Conservation (phyloP, 805 yeast species). For the Metschnikowia vanudenii region DNA sequence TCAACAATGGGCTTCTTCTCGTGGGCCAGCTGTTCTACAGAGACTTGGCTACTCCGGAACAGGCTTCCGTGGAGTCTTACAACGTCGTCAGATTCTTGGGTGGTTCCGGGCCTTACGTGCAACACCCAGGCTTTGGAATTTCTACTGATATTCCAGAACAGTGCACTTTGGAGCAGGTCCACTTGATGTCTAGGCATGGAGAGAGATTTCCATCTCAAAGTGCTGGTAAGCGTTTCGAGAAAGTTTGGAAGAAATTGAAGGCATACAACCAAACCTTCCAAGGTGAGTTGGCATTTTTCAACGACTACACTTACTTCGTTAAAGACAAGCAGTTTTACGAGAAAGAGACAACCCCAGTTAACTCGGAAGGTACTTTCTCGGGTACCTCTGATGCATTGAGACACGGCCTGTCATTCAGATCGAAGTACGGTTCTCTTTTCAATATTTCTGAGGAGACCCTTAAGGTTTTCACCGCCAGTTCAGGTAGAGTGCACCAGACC, state of each 20-base stretch:
- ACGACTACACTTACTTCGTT: constrained; percentile 53
- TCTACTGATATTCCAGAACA: constrained; percentile 45
- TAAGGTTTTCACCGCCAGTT: constrained; percentile 56
- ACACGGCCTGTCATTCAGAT: constrained; percentile 50
- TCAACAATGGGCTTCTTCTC: constrained; percentile 31
- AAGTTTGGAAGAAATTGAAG: constrained; percentile 26
- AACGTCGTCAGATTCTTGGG: constrained; percentile 51
- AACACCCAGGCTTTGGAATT: constrained; percentile 53
- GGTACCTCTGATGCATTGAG: constrained; percentile 51
- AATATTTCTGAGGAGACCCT: constrained; percentile 29
- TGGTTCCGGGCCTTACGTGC: constrained; percentile 56
- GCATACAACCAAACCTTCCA: constrained; percentile 28
- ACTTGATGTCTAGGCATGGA: constrained; percentile 73
- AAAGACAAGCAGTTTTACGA: constrained; percentile 39
- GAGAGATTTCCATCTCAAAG: constrained; percentile 57
- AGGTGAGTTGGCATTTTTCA: constrained; percentile 54
- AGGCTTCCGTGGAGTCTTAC: constrained; percentile 42
- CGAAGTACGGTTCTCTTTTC: constrained; percentile 49
- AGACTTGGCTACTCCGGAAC: constrained; percentile 40
- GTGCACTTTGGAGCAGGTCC: constrained; percentile 64
- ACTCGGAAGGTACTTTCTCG: constrained; percentile 44
- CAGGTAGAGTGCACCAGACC: constrained; percentile 54
- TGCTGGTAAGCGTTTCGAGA: constrained; percentile 29
- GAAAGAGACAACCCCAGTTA: constrained; percentile 49
- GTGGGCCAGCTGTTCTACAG: constrained; percentile 27